Conservation (phyloP, 2,329 filamentous ascomycete species). For the Dactylella cylindrospora region DNA sequence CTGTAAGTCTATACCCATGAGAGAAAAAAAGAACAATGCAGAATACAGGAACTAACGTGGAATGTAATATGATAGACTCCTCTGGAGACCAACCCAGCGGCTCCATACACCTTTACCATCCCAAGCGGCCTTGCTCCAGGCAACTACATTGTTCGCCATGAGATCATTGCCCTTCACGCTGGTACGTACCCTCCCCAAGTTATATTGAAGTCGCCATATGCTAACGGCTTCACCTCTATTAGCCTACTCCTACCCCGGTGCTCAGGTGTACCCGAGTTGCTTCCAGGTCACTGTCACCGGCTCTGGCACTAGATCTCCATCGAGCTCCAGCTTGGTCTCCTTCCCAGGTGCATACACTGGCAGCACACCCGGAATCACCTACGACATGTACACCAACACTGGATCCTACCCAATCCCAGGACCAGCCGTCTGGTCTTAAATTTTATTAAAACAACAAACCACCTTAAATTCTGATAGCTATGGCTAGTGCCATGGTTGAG, state of each 20-base stretch:
- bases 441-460: too few species aligned
- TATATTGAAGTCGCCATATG: not conserved
- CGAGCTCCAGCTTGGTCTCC: conserved; percentile 52
- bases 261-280: conserved; percentile 62
- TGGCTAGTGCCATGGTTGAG: too few species aligned
- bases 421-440: conserved; percentile 50
- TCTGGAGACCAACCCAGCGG: conserved; percentile 50
- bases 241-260: conserved; percentile 57
- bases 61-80: conserved; percentile 41
- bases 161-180: conserved; percentile 61
- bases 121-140: conserved; percentile 59
- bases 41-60: too few species aligned
- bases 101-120: conserved; percentile 58
- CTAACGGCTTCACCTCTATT: not conserved
- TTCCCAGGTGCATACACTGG: conserved; percentile 61
- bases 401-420: conserved; percentile 51
- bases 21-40: too few species aligned
- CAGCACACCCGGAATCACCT: conserved; percentile 59
- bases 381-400: conserved; percentile 57
- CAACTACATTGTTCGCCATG: conserved; percentile 63
- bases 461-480: too few species aligned
- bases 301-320: conserved; percentile 6
- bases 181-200: conserved; percentile 39
- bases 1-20: conserved; percentile 18
- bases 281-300: conserved; percentile 61